Evolutionary conservation across 1,284 basidiomycete genomes (phyloP).

Genomic region (Cryptococcus hybrid): DNA sequence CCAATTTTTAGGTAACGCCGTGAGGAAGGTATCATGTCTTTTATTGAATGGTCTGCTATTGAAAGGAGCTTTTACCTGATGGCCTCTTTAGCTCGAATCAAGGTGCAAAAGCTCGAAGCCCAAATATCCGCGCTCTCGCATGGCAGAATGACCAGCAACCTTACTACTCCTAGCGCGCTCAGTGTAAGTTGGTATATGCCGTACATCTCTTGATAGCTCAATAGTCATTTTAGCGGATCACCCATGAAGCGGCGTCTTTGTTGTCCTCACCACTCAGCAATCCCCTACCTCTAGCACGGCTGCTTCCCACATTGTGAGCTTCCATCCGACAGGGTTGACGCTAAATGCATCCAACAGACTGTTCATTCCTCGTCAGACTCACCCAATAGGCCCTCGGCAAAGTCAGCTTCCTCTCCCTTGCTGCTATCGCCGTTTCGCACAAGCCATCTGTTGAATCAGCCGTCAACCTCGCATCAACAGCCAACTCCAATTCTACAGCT

Average conservation of each 20-base stretch:
- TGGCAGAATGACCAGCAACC: not conserved
- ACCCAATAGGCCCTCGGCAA: not conserved
- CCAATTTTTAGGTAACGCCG: not conserved
- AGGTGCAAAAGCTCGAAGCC: conserved; percentile 2
- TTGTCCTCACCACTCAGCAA: not conserved
- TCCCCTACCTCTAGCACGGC: not conserved
- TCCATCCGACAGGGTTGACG: not conserved
- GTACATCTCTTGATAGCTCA: not conserved
- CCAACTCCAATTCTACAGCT: no score
- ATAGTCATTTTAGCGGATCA: not conserved
- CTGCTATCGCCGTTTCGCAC: no score
- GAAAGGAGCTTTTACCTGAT: not conserved
- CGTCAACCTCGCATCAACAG: no score
- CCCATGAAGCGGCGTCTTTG: not conserved
- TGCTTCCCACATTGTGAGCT: not conserved
- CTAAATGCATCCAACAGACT: not conserved
- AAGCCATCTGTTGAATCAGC: no score
- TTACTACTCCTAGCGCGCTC: not conserved
- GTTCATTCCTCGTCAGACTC: not conserved
- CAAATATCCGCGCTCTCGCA: not conserved
- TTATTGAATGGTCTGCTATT: no score
- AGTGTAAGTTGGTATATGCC: not conserved
- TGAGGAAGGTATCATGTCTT: not conserved
- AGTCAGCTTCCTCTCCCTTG: not conserved
- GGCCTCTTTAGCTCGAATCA: not conserved